phyloP scores from a whole-genome alignment of 2,329 filamentous ascomycete species.

The Diaporthe nobilis region DNA sequence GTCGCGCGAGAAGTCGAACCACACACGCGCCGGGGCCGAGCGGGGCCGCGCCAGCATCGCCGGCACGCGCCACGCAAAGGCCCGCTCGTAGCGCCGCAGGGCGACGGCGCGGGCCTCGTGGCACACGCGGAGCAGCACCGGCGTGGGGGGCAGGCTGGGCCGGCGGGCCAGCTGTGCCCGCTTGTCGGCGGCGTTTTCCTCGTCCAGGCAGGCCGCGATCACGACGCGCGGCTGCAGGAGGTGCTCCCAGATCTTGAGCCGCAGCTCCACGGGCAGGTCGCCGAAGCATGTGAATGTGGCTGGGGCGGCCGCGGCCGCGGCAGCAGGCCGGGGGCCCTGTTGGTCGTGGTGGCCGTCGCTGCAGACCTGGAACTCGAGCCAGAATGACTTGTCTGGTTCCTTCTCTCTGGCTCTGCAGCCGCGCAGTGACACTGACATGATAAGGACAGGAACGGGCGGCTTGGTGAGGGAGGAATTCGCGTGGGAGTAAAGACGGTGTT shows the following conservation, averaged over 20 bases:
- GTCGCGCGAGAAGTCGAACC: constrained; percentile 64
- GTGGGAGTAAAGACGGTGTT: neutral
- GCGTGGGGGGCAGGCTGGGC: constrained; percentile 46
- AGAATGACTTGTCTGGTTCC: constrained; percentile 49
- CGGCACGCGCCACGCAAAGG: constrained; percentile 63
- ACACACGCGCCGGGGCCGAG: constrained; percentile 53
- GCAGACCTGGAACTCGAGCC: constrained; percentile 62
- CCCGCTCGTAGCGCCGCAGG: constrained; percentile 59
- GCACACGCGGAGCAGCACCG: constrained; percentile 60
- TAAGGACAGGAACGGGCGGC: neutral
- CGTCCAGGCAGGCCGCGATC: constrained; percentile 58
- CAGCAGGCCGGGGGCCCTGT: neutral
- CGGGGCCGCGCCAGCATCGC: constrained; percentile 51
- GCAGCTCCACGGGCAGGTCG: constrained; percentile 62
- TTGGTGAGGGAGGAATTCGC: neutral
- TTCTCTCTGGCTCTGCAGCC: constrained; percentile 31
- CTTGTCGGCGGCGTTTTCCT: constrained; percentile 47
- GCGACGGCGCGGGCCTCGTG: constrained; percentile 60
- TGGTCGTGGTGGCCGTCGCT: constrained; percentile 49
- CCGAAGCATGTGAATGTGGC: constrained; percentile 54
- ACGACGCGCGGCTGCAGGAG: constrained; percentile 62
- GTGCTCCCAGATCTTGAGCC: constrained; percentile 62
- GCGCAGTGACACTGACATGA: constrained; percentile 20
- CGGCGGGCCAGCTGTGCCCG: constrained; percentile 44
- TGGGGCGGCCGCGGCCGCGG: constrained; percentile 8